These are phyloP conservation scores for Monosporascus sp. DNA, from an alignment of 2,329 filamentous ascomycete genomes.

Conservation along the genomic window DNA sequence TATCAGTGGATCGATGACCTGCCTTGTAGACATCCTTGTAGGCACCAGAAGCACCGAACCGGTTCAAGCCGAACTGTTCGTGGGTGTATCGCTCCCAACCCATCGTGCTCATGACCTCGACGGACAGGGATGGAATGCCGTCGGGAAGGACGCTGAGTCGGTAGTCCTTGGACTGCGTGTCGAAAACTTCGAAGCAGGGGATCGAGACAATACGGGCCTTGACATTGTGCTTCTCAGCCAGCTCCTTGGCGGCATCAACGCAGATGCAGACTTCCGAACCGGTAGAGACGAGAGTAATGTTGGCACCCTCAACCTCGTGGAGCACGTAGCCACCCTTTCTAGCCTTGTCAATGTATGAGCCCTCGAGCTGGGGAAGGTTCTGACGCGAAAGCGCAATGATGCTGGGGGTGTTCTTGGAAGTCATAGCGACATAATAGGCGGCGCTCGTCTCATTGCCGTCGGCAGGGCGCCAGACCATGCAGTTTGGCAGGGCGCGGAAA, in stretches of 20 bases:
- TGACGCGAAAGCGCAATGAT: conserved; percentile 95
- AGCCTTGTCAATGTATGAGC: conserved; percentile 81
- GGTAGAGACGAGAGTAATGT: conserved; percentile 87
- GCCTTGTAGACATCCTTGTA: conserved; percentile 98
- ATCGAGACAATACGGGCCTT: conserved; percentile 90
- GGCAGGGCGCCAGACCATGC: conserved; percentile 98
- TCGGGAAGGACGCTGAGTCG: conserved; percentile 87
- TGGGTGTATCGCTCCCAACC: conserved; percentile 99
- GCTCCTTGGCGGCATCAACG: conserved; percentile 85
- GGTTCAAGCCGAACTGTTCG: conserved; percentile 99
- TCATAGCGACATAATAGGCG: conserved; percentile 93
- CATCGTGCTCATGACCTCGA: conserved; percentile 95
- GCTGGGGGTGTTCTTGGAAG: conserved; percentile 81
- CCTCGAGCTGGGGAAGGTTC: conserved; percentile 96
- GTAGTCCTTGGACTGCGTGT: conserved; percentile 91
- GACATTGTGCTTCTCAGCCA: conserved; percentile 83
- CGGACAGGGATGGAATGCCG: conserved; percentile 85
- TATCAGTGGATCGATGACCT: conserved; percentile 29
- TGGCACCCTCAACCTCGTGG: conserved; percentile 76
- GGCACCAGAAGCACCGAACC: conserved; percentile 93
- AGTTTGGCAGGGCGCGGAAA: conserved; percentile 98
- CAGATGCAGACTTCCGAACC: conserved; percentile 94
- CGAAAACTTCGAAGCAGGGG: conserved; percentile 96
- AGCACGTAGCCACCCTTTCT: conserved; percentile 94
- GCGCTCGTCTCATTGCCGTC: conserved; percentile 98